phyloP scores from a whole-genome alignment of 768 basidiomycete species.

The Lactarius quietus region DNA sequence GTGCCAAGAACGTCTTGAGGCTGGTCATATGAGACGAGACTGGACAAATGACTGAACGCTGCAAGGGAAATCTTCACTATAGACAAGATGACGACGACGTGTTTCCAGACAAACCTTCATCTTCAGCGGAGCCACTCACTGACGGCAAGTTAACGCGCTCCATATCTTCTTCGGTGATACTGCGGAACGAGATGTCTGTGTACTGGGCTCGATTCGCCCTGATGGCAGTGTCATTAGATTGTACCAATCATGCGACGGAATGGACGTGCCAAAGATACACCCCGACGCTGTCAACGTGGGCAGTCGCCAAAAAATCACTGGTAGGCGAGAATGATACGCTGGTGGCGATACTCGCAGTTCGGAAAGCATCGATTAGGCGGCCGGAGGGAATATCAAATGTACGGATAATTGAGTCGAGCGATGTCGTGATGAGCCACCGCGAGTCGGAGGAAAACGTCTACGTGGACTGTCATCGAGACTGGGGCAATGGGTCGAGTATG shows the following conservation, averaged over 20 bases:
- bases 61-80: not conserved
- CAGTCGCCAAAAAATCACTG: conserved; percentile 92
- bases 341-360: conserved; percentile 81
- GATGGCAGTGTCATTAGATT: conserved; percentile 11
- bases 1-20: conserved; percentile 71
- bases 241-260: conserved; percentile 2
- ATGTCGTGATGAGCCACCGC: conserved; percentile 85
- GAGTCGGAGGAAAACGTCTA: conserved; percentile 96
- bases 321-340: conserved; percentile 92
- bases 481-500: not conserved
- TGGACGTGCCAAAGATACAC: conserved; percentile 81
- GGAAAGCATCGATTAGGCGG: conserved; percentile 87
- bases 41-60: conserved; percentile 74
- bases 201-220: conserved; percentile 98
- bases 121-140: conserved; percentile 77
- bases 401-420: conserved; percentile 86
- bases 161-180: conserved; percentile 73
- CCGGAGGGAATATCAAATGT: conserved; percentile 97
- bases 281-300: conserved; percentile 92
- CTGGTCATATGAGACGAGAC: conserved; percentile 57
- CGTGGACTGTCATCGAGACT: not conserved
- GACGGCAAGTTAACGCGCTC: conserved; percentile 71
- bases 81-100: conserved; percentile 8
- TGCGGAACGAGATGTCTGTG: conserved; percentile 74
- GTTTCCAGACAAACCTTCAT: conserved; percentile 55